A percentile compares a stretch with the other conserved stretches of the same genome.
Conservation (phyloP, 1,139 yeast species). For the Nakaseomyces bracarensis region DNA sequence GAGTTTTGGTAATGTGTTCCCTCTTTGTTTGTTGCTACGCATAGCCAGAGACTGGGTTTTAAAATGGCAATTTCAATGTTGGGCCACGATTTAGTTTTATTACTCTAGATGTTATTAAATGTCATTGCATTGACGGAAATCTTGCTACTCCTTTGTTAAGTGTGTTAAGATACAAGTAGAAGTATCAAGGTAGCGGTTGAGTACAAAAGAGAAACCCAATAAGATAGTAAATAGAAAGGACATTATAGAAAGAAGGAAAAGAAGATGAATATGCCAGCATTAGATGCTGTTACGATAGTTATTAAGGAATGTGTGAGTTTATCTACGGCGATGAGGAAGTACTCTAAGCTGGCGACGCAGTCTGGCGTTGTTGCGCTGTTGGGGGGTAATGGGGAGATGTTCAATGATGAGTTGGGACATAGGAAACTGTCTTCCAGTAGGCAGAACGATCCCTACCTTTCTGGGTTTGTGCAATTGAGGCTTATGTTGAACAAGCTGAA, state of each 20-base stretch:
- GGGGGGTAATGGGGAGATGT: constrained; percentile 44
- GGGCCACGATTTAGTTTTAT: too few species aligned
- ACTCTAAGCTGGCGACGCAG: constrained; percentile 34
- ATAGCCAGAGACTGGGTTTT: too few species aligned
- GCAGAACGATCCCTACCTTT: constrained; percentile 55
- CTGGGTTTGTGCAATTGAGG: constrained; percentile 71
- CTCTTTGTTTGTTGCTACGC: too few species aligned
- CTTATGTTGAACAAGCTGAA: constrained; percentile 53
- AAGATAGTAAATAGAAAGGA: neutral
- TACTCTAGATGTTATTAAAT: too few species aligned
- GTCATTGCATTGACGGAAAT: too few species aligned
- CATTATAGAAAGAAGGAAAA: neutral
- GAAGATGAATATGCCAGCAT: constrained; percentile 19
- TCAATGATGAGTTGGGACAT: constrained; percentile 24
- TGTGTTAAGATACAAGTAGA: too few species aligned
- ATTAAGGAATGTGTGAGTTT: constrained; percentile 83
- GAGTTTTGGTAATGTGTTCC: too few species aligned
- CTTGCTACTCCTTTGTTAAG: too few species aligned
- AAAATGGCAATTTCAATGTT: too few species aligned
- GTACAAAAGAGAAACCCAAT: too few species aligned
- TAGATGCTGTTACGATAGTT: constrained; percentile 77
- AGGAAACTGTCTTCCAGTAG: constrained; percentile 34
- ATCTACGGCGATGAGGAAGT: constrained; percentile 86
- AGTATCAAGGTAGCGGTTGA: too few species aligned
- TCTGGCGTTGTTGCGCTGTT: constrained; percentile 84